Evolutionary conservation across 768 basidiomycete species (phyloP).

Genomic region (Auricularia auricula-judae): DNA sequence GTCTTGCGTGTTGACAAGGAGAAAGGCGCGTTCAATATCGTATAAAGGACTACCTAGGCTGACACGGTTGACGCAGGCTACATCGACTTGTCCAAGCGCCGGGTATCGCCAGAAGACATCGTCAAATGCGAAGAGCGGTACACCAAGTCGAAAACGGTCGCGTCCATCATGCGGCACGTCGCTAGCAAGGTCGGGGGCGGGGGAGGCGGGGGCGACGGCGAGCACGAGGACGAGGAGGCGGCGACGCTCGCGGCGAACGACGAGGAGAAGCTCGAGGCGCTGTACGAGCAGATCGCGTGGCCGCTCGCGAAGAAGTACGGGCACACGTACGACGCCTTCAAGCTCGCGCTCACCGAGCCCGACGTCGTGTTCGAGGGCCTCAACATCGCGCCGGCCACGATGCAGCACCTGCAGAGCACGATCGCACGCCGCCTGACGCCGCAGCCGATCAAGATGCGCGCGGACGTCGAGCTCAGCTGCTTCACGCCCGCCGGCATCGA

Average conservation of each 20-base stretch:
- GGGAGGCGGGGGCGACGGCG: slow-evolving; percentile 18
- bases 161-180: slow-evolving; percentile 86
- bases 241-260: slow-evolving; percentile 39
- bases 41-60: not conserved
- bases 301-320: slow-evolving; percentile 87
- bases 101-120: slow-evolving; percentile 96
- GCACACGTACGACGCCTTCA: slow-evolving; percentile 96
- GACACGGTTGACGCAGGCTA: slow-evolving; percentile 49
- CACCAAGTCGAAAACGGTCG: slow-evolving; percentile 95
- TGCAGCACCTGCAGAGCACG: slow-evolving; percentile 58
- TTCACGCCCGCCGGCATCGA: slow-evolving; percentile 94
- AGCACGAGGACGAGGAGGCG: slow-evolving; percentile 29
- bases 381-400: slow-evolving; percentile 41
- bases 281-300: slow-evolving; percentile 91
- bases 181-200: slow-evolving; percentile 60
- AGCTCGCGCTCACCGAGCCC: slow-evolving; percentile 76
- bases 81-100: slow-evolving; percentile 96
- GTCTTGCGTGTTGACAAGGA: slow-evolving; percentile 98
- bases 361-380: slow-evolving; percentile 76
- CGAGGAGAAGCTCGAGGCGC: slow-evolving; percentile 67
- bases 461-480: slow-evolving; percentile 95
- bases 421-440: slow-evolving; percentile 94
- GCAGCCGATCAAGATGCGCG: slow-evolving; percentile 96
- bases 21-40: slow-evolving; percentile 55
- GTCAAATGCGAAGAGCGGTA: slow-evolving; percentile 98